Percentiles rank a stretch among this genome's conserved stretches.
phyloP scores from a whole-genome alignment of 1,284 basidiomycete species.

The Inonotus obliquus region DNA sequence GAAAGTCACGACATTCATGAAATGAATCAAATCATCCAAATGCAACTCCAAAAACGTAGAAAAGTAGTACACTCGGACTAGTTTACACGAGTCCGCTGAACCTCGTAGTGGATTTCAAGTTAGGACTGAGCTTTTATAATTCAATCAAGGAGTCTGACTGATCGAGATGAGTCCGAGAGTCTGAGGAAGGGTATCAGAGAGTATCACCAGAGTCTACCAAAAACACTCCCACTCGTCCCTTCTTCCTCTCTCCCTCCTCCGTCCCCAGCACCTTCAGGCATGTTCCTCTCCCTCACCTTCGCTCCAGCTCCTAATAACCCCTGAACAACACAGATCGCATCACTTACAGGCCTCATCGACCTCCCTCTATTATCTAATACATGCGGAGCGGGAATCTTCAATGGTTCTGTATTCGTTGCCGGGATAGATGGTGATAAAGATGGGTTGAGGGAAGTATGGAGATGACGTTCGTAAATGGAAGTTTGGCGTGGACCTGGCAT shows the following conservation, averaged over 20 bases:
- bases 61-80: too few species aligned
- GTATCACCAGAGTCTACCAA: constrained; percentile 59
- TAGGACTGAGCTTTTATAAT: too few species aligned
- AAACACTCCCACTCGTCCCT: constrained; percentile 48
- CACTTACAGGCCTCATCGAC: constrained; percentile 70
- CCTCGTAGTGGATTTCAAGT: too few species aligned
- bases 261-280: neutral
- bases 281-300: neutral
- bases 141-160: too few species aligned
- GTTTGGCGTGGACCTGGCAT: constrained; percentile 48
- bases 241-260: constrained; percentile 21
- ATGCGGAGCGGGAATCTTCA: constrained; percentile 70
- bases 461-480: constrained; percentile 70
- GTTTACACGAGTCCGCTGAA: too few species aligned
- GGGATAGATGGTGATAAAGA: constrained; percentile 40
- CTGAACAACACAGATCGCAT: constrained; percentile 66
- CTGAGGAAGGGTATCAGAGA: too few species aligned
- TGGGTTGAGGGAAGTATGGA: constrained; percentile 25
- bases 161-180: too few species aligned
- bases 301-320: constrained; percentile 41
- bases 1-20: too few species aligned
- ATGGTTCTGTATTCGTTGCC: constrained; percentile 42
- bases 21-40: too few species aligned
- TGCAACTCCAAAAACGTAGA: too few species aligned
- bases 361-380: constrained; percentile 57